A percentile compares a stretch with the other conserved stretches of the same genome.
Evolutionary conservation across 768 basidiomycete species (phyloP).

Genomic region (Lactifluus rugatus): DNA sequence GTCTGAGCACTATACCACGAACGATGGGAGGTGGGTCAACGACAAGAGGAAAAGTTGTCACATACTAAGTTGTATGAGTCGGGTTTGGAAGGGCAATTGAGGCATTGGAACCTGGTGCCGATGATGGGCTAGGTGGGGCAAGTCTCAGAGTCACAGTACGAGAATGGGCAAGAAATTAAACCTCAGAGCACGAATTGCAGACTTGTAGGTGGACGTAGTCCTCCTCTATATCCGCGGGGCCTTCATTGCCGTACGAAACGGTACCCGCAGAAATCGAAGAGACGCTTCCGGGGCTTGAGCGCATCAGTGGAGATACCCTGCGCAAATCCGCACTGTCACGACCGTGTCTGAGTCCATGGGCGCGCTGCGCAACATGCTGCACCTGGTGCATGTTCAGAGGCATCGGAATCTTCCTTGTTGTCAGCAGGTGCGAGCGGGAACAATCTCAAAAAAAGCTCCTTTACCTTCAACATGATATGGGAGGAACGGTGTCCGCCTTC

Average conservation of each 20-base stretch:
- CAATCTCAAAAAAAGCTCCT: constrained; percentile 5
- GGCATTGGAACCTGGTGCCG: constrained; percentile 83
- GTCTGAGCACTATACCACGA: constrained; percentile 49
- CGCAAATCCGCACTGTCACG: constrained; percentile 1
- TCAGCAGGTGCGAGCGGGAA: not conserved
- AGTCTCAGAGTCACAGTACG: not conserved
- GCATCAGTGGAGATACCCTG: constrained; percentile 1
- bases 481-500: constrained; percentile 75
- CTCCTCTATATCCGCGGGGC: not conserved
- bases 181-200: constrained; percentile 16
- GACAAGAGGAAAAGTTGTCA: constrained; percentile 7
- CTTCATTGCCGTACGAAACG: not conserved
- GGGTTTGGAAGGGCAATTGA: constrained; percentile 73
- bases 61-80: constrained; percentile 65
- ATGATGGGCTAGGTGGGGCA: constrained; percentile 45
- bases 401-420: constrained; percentile 62
- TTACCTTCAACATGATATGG: constrained; percentile 91
- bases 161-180: not conserved
- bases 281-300: constrained; percentile 17
- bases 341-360: constrained; percentile 8
- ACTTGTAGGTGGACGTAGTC: constrained; percentile 12
- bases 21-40: not conserved
- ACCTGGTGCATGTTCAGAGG: constrained; percentile 68
- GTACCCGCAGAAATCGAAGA: constrained; percentile 11
- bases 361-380: constrained; percentile 36